Percentiles rank a stretch among this genome's conserved stretches.
Evolutionary conservation across 2,329 filamentous ascomycete genomes (phyloP).

Genomic region (Penicillium sp.): DNA sequence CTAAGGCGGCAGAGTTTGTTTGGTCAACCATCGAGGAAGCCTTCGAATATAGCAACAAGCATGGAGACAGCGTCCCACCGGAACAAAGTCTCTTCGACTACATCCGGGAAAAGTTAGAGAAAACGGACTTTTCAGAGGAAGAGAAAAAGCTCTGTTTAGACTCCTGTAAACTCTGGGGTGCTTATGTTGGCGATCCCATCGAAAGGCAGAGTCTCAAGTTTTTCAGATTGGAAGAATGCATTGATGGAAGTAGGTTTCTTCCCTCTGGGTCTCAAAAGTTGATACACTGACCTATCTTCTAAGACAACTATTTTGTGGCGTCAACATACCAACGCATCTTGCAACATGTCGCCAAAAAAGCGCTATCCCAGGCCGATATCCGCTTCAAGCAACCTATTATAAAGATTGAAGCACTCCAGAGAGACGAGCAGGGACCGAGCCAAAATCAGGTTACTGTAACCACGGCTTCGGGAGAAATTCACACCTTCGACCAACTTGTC

Average conservation of each 20-base stretch:
- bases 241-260: conserved; percentile 59
- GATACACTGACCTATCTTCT: conserved; percentile 1
- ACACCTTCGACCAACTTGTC: conserved; percentile 56
- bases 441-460: conserved; percentile 50
- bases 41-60: conserved; percentile 62
- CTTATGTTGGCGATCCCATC: conserved; percentile 65
- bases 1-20: conserved; percentile 48
- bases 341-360: conserved; percentile 54
- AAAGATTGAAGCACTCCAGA: conserved; percentile 38
- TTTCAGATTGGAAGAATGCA: conserved; percentile 69
- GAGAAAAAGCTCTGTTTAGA: conserved; percentile 57
- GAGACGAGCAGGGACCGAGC: conserved; percentile 10
- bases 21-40: conserved; percentile 65
- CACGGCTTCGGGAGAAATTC: conserved; percentile 38
- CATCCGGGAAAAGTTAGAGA: conserved; percentile 55
- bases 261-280: not conserved
- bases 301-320: conserved; percentile 66
- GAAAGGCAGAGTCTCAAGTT: conserved; percentile 66
- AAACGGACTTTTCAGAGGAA: conserved; percentile 39
- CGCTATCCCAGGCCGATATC: conserved; percentile 54
- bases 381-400: conserved; percentile 51
- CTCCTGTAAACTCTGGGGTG: conserved; percentile 65
- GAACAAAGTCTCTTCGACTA: conserved; percentile 62
- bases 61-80: conserved; percentile 55
- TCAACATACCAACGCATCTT: conserved; percentile 65